Base-by-base conservation (phyloP, 202 grass and related monocot genomes). In the Carex sylvatica region DNA sequence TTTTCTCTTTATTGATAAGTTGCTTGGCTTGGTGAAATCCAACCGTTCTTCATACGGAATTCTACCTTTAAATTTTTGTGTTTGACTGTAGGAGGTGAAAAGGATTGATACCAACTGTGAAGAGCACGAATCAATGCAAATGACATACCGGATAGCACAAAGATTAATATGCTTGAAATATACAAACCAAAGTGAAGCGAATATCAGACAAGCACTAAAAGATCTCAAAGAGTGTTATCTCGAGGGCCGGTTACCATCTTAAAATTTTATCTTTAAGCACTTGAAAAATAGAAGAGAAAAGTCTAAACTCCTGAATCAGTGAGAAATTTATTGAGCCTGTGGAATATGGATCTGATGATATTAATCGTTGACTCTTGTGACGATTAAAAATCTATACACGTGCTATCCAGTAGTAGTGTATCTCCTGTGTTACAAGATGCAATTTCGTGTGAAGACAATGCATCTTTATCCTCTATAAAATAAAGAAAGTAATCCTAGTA, bases 131-230 rank as follows among this genome's bases (percentile, higher is more conserved):
- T 91, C 95, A 53, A 85, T 98, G 67, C 89, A 88, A 83, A 85
- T 87, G 87, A 62, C 79, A 5, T 98, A 98, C 87, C 76, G 85
- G 24, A 85, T 91, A 15, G 90, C 68, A 4, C 92, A 93, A 71
- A 90, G 81, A 65, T 89, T 98, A 49, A 74, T 93, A 59, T 98
- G 95, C 84, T 87, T 98, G 70, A 98, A 98, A 85, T 93, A 98
- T 79, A 91, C 92, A 0, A 95, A 95, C 83, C 95, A 98, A 88
- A 87, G 86, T 40, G 95, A 98, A 1, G 86, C 87, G 38, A 93
- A 93, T 69, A 88, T 93, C 74, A 86, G 88, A 46, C 77, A 91
- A 84, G 88, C 85, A 7, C 71, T 98, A 78, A 82, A 88, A 69
- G 85, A 88, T 79, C 87, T 94, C 9, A 94, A 94, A 86, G 87